Evolutionary conservation across 148 eudicot genomes (phyloP).

Genomic region (Fagopyrum esculentum): DNA sequence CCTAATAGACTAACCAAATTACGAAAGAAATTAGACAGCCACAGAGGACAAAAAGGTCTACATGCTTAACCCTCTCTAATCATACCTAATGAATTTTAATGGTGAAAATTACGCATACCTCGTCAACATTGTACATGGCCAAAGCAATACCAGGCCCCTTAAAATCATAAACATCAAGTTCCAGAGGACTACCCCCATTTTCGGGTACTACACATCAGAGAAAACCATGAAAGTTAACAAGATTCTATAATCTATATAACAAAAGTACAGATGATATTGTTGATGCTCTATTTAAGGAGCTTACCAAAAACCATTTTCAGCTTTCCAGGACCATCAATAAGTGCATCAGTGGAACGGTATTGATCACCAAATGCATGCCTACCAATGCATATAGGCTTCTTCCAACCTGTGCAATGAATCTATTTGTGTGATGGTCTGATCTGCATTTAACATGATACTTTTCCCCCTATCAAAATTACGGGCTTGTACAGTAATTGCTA

Average conservation of each 20-base stretch:
- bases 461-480: neutral
- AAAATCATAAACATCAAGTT: constrained; percentile 59
- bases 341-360: constrained; percentile 62
- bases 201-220: constrained; percentile 38
- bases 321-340: constrained; percentile 62
- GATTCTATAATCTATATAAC: neutral
- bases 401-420: constrained; percentile 39
- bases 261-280: neutral
- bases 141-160: constrained; percentile 73
- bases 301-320: constrained; percentile 73
- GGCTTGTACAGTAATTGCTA: neutral
- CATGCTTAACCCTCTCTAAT: neutral
- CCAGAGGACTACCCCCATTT: constrained; percentile 47
- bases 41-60: too few species aligned
- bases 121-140: constrained; percentile 77
- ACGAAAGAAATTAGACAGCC: neutral
- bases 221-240: constrained; percentile 1
- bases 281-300: constrained; percentile 13
- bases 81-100: neutral
- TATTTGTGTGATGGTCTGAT: neutral
- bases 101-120: constrained; percentile 28
- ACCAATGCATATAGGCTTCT: constrained; percentile 65
- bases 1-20: constrained; percentile 49
- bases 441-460: neutral
- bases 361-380: constrained; percentile 85